These are phyloP conservation scores for Cytospora schulzeri DNA, from an alignment of 2,329 filamentous ascomycete species.

Conservation along the genomic window DNA sequence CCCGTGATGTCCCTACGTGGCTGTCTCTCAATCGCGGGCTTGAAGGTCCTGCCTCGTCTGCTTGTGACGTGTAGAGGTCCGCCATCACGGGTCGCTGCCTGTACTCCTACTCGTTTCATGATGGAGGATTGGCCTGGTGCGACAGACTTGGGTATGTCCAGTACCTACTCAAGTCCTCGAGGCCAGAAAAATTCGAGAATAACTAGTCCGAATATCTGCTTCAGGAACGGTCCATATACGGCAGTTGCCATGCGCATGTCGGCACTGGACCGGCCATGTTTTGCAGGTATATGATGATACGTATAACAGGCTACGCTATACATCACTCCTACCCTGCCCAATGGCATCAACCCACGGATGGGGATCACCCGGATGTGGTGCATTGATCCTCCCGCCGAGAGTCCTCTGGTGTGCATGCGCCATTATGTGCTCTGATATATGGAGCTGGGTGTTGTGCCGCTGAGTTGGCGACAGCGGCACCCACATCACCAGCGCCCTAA, in stretches of 20 bases:
- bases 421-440: slow-evolving; percentile 12
- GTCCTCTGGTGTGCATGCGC: slow-evolving; percentile 2
- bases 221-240: background rate
- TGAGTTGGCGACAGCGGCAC: slow-evolving; percentile 8
- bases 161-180: background rate
- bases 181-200: background rate
- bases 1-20: background rate
- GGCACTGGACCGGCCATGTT: background rate
- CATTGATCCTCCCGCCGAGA: slow-evolving; percentile 24
- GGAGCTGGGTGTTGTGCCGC: background rate
- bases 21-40: background rate
- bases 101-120: background rate
- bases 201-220: background rate
- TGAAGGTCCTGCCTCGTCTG: background rate
- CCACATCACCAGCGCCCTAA: background rate
- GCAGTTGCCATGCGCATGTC: background rate
- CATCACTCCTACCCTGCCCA: background rate
- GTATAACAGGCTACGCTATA: slow-evolving; percentile 3
- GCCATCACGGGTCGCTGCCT: background rate
- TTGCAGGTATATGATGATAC: background rate
- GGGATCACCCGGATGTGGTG: slow-evolving; percentile 15
- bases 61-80: background rate
- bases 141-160: background rate
- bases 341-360: background rate
- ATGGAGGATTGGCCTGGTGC: background rate